Conservation (phyloP, 2,329 filamentous ascomycete genomes). For the Aspergillus fijiensis region DNA sequence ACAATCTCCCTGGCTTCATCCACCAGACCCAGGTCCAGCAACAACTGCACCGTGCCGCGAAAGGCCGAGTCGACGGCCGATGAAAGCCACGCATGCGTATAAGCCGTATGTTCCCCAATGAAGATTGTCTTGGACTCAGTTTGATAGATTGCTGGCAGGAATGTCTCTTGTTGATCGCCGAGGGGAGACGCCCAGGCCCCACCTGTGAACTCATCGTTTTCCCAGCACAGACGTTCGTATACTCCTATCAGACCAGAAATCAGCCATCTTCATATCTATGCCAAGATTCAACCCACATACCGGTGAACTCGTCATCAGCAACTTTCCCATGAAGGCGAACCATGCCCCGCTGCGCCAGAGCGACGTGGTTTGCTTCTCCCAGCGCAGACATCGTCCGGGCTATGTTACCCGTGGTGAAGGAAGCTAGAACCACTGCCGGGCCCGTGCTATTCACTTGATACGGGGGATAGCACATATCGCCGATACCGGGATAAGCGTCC, state of each 20-base stretch:
- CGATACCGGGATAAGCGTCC: neutral
- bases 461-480: neutral
- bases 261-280: neutral
- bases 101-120: neutral
- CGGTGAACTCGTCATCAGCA: neutral
- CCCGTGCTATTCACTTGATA: neutral
- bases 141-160: neutral
- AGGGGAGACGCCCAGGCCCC: neutral
- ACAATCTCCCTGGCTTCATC: neutral
- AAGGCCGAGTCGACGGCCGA: neutral
- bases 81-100: neutral
- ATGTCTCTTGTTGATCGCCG: neutral
- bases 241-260: neutral
- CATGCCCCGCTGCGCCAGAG: neutral
- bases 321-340: neutral
- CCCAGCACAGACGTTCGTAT: neutral
- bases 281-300: neutral
- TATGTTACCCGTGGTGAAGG: neutral
- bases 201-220: neutral
- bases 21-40: neutral
- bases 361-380: neutral
- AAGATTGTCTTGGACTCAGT: neutral
- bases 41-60: neutral
- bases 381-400: neutral
- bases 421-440: neutral